Base-by-base conservation (phyloP, 2,329 filamentous ascomycete species). In the Colletotrichum lentis region DNA sequence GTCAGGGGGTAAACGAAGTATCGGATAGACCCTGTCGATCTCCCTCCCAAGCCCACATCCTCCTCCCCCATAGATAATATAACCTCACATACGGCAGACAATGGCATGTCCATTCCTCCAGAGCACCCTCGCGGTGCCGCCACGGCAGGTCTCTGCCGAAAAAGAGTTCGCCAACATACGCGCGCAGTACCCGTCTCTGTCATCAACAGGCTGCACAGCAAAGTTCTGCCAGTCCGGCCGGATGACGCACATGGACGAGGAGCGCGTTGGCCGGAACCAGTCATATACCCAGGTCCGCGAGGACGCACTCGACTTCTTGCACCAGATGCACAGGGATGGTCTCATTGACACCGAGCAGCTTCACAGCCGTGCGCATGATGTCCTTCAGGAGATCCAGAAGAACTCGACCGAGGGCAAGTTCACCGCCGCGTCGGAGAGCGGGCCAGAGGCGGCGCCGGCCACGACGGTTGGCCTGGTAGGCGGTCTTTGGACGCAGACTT, bases 101-200 rank as follows among this genome's bases (percentile, higher is more conserved):
- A 68, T 68, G 65, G 65, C 65, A 11, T 68, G 65, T 35, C 65
- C 65, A n/a, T 68, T 68, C 22, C 65, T 68, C 14, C 65, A 68
- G 22, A 55, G 55, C 62, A 61, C 62, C 12, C 49, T 65, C 35
- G 55, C 65, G 41, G 62, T 65, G 65, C 62, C 62, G 27, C 62
- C 49, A 18, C 49, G 65, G 43, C 65, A 53, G 20, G 39, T 65
- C 35, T 66, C 65, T 20, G 55, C 41, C 24, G 55, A 68, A 27
- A 62, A 68, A 41, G 65, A 68, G 18, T 68, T 68, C n/a, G 55
- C 65, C 62, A 68, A 68, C 37, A 68, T 68, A 18, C 65, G 65
- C 50, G 57, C 58, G 14, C 62, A 60, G 35, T 68, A 68, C 18
- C 65, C 65, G 12, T 68, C 62, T 1, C 49, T 68, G 5, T 43